A percentile compares a stretch with the other conserved stretches of the same genome.
These are phyloP conservation scores for Penicillium sp. DNA, from an alignment of 2,329 filamentous ascomycete species.

Conservation along the genomic window DNA sequence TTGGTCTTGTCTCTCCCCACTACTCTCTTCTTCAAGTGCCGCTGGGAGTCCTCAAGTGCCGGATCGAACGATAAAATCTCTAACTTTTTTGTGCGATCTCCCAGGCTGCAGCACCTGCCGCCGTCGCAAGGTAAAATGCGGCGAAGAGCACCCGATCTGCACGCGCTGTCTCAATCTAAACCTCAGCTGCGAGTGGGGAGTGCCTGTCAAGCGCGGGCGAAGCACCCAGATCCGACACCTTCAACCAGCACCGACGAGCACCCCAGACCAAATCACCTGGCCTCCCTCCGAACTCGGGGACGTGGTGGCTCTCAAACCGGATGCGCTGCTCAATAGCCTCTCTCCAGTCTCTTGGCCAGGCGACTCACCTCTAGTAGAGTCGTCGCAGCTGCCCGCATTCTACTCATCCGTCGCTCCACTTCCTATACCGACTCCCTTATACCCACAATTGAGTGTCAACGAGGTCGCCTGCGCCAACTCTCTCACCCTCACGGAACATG, in stretches of 20 bases:
- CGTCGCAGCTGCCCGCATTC: slow-evolving; percentile 16
- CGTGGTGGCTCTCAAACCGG: slow-evolving; percentile 11
- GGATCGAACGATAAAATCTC: neutral
- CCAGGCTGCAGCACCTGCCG: slow-evolving; percentile 44
- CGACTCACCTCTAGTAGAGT: slow-evolving; percentile 15
- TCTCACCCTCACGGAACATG: slow-evolving; percentile 36
- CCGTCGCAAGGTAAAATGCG: slow-evolving; percentile 40
- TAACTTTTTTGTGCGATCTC: neutral
- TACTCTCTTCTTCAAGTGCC: slow-evolving; percentile 5
- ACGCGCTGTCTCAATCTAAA: slow-evolving; percentile 34
- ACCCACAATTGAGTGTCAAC: slow-evolving; percentile 24
- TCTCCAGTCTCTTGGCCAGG: slow-evolving; percentile 24
- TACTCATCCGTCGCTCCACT: slow-evolving; percentile 16
- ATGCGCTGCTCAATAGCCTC: slow-evolving; percentile 13
- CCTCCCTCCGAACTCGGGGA: slow-evolving; percentile 8
- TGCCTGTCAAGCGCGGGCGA: slow-evolving; percentile 32
- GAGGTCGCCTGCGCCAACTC: slow-evolving; percentile 37
- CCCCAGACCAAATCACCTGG: slow-evolving; percentile 13
- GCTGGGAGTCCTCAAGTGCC: neutral
- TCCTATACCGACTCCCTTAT: slow-evolving; percentile 27
- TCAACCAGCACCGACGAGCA: slow-evolving; percentile 25
- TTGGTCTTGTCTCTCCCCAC: slow-evolving; percentile 18
- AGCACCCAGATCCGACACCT: slow-evolving; percentile 29
- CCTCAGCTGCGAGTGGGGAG: slow-evolving; percentile 39
- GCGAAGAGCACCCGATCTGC: slow-evolving; percentile 39